Conservation (phyloP, 352 stramenopile genomes). For the Pythium aphanidermatum region DNA sequence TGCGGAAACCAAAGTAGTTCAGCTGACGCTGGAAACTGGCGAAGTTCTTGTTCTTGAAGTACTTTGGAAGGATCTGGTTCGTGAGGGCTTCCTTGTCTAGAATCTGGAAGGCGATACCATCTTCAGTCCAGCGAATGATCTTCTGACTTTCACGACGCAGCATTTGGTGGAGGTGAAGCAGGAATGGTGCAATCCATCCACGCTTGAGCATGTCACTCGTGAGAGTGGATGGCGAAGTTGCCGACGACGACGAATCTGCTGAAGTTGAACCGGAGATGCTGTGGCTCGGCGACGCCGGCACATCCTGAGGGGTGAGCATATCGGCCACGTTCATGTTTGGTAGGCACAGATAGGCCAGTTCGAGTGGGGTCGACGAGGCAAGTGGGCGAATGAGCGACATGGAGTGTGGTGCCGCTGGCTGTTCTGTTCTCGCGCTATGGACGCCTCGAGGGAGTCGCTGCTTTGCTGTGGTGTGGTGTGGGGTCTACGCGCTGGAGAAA, state of each 20-base stretch:
- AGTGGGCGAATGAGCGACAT: slow-evolving; percentile 21
- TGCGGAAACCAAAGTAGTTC: slow-evolving; percentile 95
- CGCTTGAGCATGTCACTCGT: slow-evolving; percentile 40
- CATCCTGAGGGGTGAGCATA: slow-evolving; percentile 12
- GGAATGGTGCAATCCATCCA: slow-evolving; percentile 78
- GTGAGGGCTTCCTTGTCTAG: slow-evolving; percentile 83
- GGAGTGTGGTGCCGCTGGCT: no score
- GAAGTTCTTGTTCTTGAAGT: slow-evolving; percentile 96
- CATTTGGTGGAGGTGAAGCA: slow-evolving; percentile 84
- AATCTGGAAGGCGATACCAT: slow-evolving; percentile 80
- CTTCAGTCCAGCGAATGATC: slow-evolving; percentile 78
- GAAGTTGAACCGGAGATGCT: slow-evolving; percentile 27
- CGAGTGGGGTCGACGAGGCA: slow-evolving; percentile 4
- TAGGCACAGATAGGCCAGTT: no score
- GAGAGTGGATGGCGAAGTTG: slow-evolving; percentile 15
- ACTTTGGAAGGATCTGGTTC: slow-evolving; percentile 86
- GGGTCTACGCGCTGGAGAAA: neutral
- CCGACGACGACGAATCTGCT: slow-evolving; percentile 16
- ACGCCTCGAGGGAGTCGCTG: neutral
- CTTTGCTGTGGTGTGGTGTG: neutral
- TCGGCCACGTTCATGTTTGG: slow-evolving; percentile 23
- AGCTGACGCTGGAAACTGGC: slow-evolving; percentile 94
- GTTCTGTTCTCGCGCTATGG: no score
- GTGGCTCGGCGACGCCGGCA: slow-evolving; percentile 25
- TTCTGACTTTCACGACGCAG: slow-evolving; percentile 64